Base-by-base conservation (phyloP, 257 asterid genomes). In the Primulina eburnea region DNA sequence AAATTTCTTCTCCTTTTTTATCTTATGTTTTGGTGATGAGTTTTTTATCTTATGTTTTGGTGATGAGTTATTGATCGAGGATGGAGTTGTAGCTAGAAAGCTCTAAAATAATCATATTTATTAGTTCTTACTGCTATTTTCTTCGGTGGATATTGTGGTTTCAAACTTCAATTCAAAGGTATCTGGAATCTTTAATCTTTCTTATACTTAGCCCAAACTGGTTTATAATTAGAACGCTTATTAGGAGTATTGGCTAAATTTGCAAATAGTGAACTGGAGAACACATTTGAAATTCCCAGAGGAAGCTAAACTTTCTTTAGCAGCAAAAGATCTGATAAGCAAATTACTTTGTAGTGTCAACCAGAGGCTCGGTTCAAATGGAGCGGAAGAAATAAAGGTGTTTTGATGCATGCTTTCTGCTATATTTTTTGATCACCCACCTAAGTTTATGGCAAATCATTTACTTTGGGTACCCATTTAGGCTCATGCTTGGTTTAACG, bases 331-430 rank as follows among this genome's bases (percentile, higher is more conserved):
- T 73, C 72, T 79, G 11, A 71, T 76, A 26, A 58, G 74, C 69
- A 65, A 66, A 60, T 73, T 76, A 30, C 80, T 79, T 60, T 75
- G 80, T 76, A 21, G 61, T 75, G 83, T 75, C 55, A 68, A 71
- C 68, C 71, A 69, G 37, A 80, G 81, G 73, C 78, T 80, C 4
- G 81, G 84, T 18, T 57, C 84, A 57, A 71, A 71, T 43, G 84
- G 83, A 21, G 71, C 78, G 14, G 71, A 76, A 57, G 74, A 73
- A 73, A 76, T 80, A n/a, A 80, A 76, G 81, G 84, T 80, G 73
- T 29, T 32, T 30, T 69, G 18, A 38, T 30, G 34, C 14, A 8
- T 64, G 57, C 40, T 68, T 60, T 67, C 38, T 56, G 18, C 69
- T 50, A 20, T 24, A 53, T 34, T 74, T 47, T 75, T 65, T 70